These are phyloP conservation scores for Botrytis pseudocinerea DNA, from an alignment of 2,329 filamentous ascomycete genomes.

Conservation along the genomic window DNA sequence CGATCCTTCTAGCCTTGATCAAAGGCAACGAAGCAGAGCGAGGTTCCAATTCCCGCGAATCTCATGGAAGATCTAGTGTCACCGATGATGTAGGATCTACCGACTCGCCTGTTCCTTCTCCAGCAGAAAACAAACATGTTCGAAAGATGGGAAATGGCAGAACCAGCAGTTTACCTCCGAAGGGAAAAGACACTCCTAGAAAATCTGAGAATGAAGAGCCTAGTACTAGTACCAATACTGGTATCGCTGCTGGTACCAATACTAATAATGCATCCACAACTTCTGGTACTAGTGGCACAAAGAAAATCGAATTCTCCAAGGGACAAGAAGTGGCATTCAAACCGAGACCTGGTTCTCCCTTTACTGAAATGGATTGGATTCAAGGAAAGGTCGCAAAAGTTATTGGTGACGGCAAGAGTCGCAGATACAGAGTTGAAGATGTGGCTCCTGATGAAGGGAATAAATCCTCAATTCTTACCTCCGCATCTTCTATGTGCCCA, in stretches of 20 bases:
- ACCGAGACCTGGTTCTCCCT: slow-evolving; percentile 51
- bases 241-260: slow-evolving; percentile 25
- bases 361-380: slow-evolving; percentile 64
- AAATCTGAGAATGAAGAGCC: slow-evolving; percentile 34
- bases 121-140: slow-evolving; percentile 37
- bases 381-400: slow-evolving; percentile 77
- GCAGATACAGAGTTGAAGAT: slow-evolving; percentile 78
- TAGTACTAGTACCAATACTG: slow-evolving; percentile 26
- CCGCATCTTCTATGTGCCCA: slow-evolving; percentile 73
- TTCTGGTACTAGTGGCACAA: slow-evolving; percentile 28
- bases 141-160: slow-evolving; percentile 35
- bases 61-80: slow-evolving; percentile 31
- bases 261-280: not conserved
- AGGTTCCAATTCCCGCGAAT: slow-evolving; percentile 32
- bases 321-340: slow-evolving; percentile 69
- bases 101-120: slow-evolving; percentile 40
- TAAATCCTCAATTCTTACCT: slow-evolving; percentile 63
- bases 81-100: slow-evolving; percentile 39
- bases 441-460: slow-evolving; percentile 74
- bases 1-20: slow-evolving; percentile 28
- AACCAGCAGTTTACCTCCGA: slow-evolving; percentile 39
- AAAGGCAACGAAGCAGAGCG: slow-evolving; percentile 34
- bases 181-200: slow-evolving; percentile 30
- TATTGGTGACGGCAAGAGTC: slow-evolving; percentile 72
- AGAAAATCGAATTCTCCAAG: slow-evolving; percentile 59